phyloP scores from a whole-genome alignment of 228 moss, liverwort and hornwort genomes.

The Sphagnum fallax region DNA sequence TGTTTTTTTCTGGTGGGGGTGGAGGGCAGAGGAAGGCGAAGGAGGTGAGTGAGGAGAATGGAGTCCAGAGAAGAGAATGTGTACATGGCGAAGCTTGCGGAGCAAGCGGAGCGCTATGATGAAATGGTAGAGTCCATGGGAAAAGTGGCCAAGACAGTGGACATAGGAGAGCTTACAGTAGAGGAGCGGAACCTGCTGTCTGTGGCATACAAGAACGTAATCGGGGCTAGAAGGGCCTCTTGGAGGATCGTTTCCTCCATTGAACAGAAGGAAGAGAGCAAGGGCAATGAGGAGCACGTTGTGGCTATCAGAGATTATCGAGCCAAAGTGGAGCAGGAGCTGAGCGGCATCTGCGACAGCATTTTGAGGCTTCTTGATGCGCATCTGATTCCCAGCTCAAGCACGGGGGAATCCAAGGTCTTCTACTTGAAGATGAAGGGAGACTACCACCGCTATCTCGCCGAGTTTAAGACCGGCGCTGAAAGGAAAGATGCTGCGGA shows the following conservation, averaged over 20 bases:
- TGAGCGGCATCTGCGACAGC: conserved; percentile 9
- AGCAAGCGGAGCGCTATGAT: conserved; percentile 14
- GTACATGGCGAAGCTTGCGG: conserved; percentile 13
- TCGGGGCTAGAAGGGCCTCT: conserved; percentile 7
- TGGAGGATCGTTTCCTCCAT: conserved; percentile 14
- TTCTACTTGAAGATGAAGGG: conserved; percentile 14
- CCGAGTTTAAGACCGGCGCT: conserved; percentile 10
- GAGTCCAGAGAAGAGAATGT: conserved; percentile 12
- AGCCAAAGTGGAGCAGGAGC: conserved; percentile 9
- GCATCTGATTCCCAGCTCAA: conserved; percentile 9
- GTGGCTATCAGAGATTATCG: conserved; percentile 10
- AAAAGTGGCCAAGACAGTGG: conserved; percentile 13
- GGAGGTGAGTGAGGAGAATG: no score
- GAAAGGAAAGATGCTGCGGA: conserved; percentile 12
- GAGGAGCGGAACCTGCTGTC: conserved; percentile 11
- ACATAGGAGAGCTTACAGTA: conserved; percentile 6
- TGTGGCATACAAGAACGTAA: conserved; percentile 11
- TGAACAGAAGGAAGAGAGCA: conserved; percentile 12
- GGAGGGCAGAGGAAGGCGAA: no score
- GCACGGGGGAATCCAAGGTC: conserved; percentile 9
- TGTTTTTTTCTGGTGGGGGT: no score
- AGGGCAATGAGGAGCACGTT: conserved; percentile 11
- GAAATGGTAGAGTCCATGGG: conserved; percentile 13
- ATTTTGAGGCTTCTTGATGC: conserved; percentile 10
- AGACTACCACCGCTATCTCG: conserved; percentile 8